phyloP scores from a whole-genome alignment of 2,329 filamentous ascomycete species.

The Fusarium sp. region DNA sequence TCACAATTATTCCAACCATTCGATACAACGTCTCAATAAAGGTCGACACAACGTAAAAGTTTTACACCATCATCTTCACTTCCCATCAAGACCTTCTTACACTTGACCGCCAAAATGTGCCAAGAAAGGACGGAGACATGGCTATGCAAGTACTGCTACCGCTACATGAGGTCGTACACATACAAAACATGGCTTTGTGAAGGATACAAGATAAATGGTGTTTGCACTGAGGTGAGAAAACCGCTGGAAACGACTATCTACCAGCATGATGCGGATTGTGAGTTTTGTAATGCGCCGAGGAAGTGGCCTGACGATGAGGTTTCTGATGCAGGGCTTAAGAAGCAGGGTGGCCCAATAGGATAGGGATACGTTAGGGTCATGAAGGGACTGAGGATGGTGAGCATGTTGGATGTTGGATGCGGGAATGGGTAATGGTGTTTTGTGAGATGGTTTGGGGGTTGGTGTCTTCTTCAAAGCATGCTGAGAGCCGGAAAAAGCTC shows the following conservation, averaged over 20 bases:
- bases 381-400: too few species aligned
- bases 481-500: too few species aligned
- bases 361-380: background rate
- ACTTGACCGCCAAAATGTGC: background rate
- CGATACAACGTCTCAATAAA: accelerated
- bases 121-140: background rate
- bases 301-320: background rate
- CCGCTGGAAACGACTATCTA: background rate
- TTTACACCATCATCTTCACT: background rate
- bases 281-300: background rate
- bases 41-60: background rate
- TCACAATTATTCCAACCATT: accelerated
- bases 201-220: background rate
- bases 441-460: background rate
- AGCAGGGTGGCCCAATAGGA: background rate
- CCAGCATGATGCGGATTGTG: background rate
- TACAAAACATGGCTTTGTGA: background rate
- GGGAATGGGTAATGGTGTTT: too few species aligned
- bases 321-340: background rate
- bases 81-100: background rate
- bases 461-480: background rate
- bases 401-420: too few species aligned
- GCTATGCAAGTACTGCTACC: background rate
- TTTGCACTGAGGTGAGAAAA: background rate
- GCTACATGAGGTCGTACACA: background rate